A percentile compares a stretch with the other conserved stretches of the same genome.
phyloP scores from a whole-genome alignment of 2,329 filamentous ascomycete species.

The Juglanconis juglandina region DNA sequence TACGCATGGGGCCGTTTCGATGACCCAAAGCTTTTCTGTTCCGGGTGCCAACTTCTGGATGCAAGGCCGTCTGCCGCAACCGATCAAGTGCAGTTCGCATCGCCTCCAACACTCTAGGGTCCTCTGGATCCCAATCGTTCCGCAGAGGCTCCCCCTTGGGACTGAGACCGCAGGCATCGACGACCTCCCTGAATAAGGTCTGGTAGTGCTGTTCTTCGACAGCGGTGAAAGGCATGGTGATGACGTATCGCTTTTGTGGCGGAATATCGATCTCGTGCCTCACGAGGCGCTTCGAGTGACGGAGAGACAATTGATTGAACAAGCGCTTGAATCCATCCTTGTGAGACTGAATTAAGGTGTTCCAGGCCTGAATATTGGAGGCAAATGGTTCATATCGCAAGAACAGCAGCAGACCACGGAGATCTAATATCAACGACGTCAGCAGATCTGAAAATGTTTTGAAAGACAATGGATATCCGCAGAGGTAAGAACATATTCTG shows the following conservation, averaged over 20 bases:
- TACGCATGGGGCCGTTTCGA: slow-evolving; percentile 66
- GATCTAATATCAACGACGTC: slow-evolving; percentile 45
- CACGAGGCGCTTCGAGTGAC: slow-evolving; percentile 81
- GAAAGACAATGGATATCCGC: not conserved
- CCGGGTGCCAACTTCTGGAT: slow-evolving; percentile 73
- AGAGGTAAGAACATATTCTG: no score
- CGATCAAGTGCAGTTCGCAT: slow-evolving; percentile 80
- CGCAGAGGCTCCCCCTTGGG: slow-evolving; percentile 58
- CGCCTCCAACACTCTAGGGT: slow-evolving; percentile 53
- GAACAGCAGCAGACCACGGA: slow-evolving; percentile 79
- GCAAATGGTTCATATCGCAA: slow-evolving; percentile 75
- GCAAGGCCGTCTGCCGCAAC: slow-evolving; percentile 77
- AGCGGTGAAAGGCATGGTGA: slow-evolving; percentile 84
- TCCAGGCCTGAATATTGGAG: slow-evolving; percentile 63
- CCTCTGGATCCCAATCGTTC: slow-evolving; percentile 63
- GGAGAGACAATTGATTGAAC: slow-evolving; percentile 69
- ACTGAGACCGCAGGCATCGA: slow-evolving; percentile 64
- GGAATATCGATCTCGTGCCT: slow-evolving; percentile 77
- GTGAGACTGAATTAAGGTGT: slow-evolving; percentile 58
- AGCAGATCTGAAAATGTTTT: not conserved
- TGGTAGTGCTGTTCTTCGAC: slow-evolving; percentile 89
- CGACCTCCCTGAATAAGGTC: slow-evolving; percentile 72
- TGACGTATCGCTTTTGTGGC: slow-evolving; percentile 77
- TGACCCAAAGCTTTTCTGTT: slow-evolving; percentile 63
- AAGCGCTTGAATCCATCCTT: slow-evolving; percentile 64